Evolutionary conservation across 2,329 filamentous ascomycete genomes (phyloP), one percentile per base, ranked within the genome.

Genomic region (Scedosporium apiospermum): DNA sequence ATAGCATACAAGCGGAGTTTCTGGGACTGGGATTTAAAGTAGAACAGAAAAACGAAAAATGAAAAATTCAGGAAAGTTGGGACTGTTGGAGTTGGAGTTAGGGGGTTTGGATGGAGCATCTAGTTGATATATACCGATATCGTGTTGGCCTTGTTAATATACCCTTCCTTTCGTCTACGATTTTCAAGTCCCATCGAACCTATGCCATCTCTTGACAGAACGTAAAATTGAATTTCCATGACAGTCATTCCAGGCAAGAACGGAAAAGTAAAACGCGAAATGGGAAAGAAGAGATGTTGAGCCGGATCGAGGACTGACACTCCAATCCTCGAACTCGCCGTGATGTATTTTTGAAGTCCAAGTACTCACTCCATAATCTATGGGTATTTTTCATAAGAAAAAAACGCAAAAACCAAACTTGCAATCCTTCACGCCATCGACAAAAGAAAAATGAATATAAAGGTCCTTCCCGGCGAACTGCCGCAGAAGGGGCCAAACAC

Each of bases 361-460:
- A 61, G 34, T 44, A 51, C 42, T 61, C 18, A 51, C 42, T 61
- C 30, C 27, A 44, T 42, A 55, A 62, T 23, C 34, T 38, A 42
- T 38, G 38, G 44, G 42, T 60, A 26, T 46, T 59, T 14, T 16
- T 53, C 49, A 63, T 51, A 41, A 60, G 57, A 60, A 23, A 38
- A 55, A 58, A 55, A 59, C 59, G 34, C 49, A n/a, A 63, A 6
- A 53, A 26, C 16, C 23, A 9, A 42, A 53, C 23, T 57, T 27
- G 16, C 4, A n/a, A 21, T 18, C 14, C 46, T 61, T n/a, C 49
- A 55, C 14, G 21, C 44, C 61, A 60, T 18, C 30, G 41, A 66
- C 58, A 63, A 62, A 60, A 53, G 14, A 64, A 57, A 65, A 18
- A 63, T 57, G 64, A 63, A 49, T 61, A 63, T 62, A 65, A 18